Evolutionary conservation across 345 rosid species (phyloP).

Genomic region (Salix suchowensis): DNA sequence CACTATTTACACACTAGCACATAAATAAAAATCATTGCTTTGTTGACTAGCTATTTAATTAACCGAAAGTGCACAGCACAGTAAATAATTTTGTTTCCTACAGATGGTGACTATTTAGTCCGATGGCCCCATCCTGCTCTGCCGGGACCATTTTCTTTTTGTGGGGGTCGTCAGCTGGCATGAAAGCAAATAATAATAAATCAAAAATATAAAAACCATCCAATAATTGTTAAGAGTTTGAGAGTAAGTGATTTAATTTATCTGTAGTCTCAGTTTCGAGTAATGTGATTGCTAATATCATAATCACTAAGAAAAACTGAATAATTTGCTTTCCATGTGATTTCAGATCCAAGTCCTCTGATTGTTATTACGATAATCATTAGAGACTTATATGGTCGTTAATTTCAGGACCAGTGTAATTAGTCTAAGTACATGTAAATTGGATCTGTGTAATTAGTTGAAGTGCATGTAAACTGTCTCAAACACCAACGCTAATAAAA

Average conservation of each 20-base stretch:
- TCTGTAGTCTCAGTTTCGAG: too few relatives aligned
- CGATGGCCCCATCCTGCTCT: background rate
- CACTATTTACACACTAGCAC: background rate
- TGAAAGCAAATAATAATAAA: background rate
- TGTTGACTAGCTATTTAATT: background rate
- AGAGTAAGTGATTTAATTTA: too few relatives aligned
- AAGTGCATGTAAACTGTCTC: fast-evolving
- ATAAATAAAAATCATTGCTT: background rate
- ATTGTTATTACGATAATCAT: too few relatives aligned
- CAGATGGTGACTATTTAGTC: background rate
- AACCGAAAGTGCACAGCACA: background rate
- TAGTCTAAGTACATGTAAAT: too few relatives aligned
- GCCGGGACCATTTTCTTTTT: background rate
- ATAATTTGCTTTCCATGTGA: fast-evolving
- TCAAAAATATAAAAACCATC: background rate
- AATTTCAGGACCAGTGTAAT: too few relatives aligned
- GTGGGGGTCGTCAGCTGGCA: background rate
- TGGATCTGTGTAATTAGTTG: too few relatives aligned
- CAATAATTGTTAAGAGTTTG: too few relatives aligned
- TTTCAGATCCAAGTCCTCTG: fast-evolving
- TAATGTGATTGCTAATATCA: too few relatives aligned
- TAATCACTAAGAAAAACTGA: fast-evolving
- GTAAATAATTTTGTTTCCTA: background rate
- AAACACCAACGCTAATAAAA: fast-evolving
- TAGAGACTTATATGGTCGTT: too few relatives aligned